A percentile compares a stretch with the other conserved stretches of the same genome.
Conservation (phyloP, 495 filamentous ascomycete genomes). For the Daldinia vernicosa region DNA sequence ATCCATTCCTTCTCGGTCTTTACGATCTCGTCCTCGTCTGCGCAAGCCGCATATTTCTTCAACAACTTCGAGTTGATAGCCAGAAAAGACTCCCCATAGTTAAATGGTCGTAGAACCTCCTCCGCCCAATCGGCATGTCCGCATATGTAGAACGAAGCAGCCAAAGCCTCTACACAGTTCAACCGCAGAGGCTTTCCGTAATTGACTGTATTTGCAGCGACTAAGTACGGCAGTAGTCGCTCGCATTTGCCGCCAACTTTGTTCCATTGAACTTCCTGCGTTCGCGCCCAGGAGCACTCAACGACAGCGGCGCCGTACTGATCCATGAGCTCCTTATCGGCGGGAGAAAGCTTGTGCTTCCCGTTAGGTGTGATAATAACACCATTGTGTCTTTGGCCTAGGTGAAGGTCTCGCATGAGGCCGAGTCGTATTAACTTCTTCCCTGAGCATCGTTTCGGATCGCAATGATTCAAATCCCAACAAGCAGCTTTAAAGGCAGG, state of each 20-base stretch:
- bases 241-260: slow-evolving; percentile 96
- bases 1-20: slow-evolving; percentile 86
- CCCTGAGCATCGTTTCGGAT: slow-evolving; percentile 95
- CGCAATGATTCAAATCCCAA: slow-evolving; percentile 97
- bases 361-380: slow-evolving; percentile 95
- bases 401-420: slow-evolving; percentile 89
- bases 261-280: slow-evolving; percentile 87
- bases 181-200: slow-evolving; percentile 94
- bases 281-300: slow-evolving; percentile 95
- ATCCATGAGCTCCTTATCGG: slow-evolving; percentile 81
- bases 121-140: slow-evolving; percentile 91
- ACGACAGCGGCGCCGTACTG: slow-evolving; percentile 94
- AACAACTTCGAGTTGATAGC: slow-evolving; percentile 86
- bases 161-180: slow-evolving; percentile 95
- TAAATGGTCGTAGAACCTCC: slow-evolving; percentile 81
- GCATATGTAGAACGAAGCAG: slow-evolving; percentile 91
- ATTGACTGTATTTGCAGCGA: slow-evolving; percentile 96
- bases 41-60: slow-evolving; percentile 84
- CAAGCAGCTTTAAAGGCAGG: slow-evolving; percentile 90
- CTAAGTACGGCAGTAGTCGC: slow-evolving; percentile 90
- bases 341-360: slow-evolving; percentile 81
- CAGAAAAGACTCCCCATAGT: slow-evolving; percentile 86
- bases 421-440: slow-evolving; percentile 92
- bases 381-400: slow-evolving; percentile 89
- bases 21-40: slow-evolving; percentile 87